Conservation (phyloP, 192 early-diverging fungal species). For the Mortierella antarctica region DNA sequence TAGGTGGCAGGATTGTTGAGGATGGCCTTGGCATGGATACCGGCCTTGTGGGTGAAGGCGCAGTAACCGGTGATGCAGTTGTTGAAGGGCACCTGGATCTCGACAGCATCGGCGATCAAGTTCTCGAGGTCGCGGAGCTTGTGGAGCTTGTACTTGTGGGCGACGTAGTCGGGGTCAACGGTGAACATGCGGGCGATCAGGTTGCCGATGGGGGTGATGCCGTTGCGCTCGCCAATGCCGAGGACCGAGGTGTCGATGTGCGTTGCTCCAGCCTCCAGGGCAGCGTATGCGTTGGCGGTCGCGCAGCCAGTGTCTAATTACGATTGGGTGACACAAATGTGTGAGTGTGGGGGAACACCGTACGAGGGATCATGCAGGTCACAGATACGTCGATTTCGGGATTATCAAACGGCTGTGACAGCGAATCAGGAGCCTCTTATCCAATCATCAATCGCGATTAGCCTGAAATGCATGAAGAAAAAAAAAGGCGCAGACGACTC, state of each 20-base stretch:
- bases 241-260: conserved; percentile 98
- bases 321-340: background rate
- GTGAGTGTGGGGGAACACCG: background rate
- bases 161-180: conserved; percentile 91
- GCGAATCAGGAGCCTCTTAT: background rate
- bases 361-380: background rate
- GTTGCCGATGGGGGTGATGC: conserved; percentile 96
- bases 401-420: conserved; percentile 17
- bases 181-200: conserved; percentile 96
- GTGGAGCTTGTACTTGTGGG: conserved; percentile 93
- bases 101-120: conserved; percentile 94
- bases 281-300: conserved; percentile 97
- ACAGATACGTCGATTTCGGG: conserved; percentile 3
- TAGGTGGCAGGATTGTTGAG: conserved; percentile 99
- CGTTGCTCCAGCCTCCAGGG: conserved; percentile 96
- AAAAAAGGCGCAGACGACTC: background rate
- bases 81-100: conserved; percentile 98
- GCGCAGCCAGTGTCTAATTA: conserved; percentile 92
- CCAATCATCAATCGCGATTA: conserved; percentile 7
- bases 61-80: conserved; percentile 99
- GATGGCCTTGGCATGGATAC: conserved; percentile 99
- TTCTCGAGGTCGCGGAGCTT: conserved; percentile 96
- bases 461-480: background rate
- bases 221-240: conserved; percentile 99
- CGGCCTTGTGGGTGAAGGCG: conserved; percentile 99